phyloP scores from a whole-genome alignment of 140 eudicot genomes.

The Cichorium intybus region DNA sequence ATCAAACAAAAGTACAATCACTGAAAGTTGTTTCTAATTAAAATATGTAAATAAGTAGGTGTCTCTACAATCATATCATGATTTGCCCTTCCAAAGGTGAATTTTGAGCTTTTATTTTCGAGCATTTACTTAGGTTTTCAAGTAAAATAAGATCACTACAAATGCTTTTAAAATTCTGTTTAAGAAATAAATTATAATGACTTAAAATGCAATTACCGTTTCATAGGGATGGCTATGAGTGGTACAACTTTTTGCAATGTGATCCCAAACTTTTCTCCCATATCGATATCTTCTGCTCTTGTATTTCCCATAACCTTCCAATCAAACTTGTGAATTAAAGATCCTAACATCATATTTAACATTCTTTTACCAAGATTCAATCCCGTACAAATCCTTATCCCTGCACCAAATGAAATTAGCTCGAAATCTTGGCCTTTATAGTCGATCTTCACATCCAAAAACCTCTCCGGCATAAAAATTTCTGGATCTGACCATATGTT shows the following conservation, averaged over 20 bases:
- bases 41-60: too few relatives aligned
- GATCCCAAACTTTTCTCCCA: constrained; percentile 33
- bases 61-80: too few relatives aligned
- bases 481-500: constrained; percentile 25
- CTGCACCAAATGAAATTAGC: constrained; percentile 48
- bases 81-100: too few relatives aligned
- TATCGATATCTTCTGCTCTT: constrained; percentile 29
- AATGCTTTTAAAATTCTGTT: too few relatives aligned
- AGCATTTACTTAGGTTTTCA: too few relatives aligned
- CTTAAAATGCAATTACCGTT: neutral
- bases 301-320: constrained; percentile 38
- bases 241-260: constrained; percentile 31
- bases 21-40: too few relatives aligned
- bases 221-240: constrained; percentile 25
- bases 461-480: constrained; percentile 33
- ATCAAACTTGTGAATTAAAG: constrained; percentile 30
- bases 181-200: neutral
- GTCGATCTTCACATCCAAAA: constrained; percentile 24
- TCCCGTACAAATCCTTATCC: constrained; percentile 50
- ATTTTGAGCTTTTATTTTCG: too few relatives aligned
- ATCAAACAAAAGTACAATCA: too few relatives aligned
- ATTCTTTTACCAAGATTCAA: constrained; percentile 40
- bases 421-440: constrained; percentile 43
- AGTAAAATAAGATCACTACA: too few relatives aligned
- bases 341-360: constrained; percentile 32